Percentiles rank a stretch among this genome's conserved stretches.
phyloP scores from a whole-genome alignment of 2,329 filamentous ascomycete species.

The Penicillium frequentans region DNA sequence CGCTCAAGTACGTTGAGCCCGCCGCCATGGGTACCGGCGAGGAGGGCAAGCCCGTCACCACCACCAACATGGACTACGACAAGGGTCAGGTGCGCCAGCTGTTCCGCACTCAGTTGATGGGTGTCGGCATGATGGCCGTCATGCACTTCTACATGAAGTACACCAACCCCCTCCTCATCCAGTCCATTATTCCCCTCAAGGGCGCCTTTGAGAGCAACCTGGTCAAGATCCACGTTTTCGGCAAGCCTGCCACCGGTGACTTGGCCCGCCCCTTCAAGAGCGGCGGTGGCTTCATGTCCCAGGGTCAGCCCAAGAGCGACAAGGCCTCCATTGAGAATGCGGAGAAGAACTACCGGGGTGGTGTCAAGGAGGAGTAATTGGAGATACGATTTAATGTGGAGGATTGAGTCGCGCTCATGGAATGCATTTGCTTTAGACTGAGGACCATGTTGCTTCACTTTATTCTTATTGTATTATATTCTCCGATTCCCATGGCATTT shows the following conservation, averaged over 20 bases:
- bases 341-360: conserved; percentile 51
- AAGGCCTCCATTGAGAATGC: conserved; percentile 68
- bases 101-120: conserved; percentile 92
- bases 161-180: conserved; percentile 98
- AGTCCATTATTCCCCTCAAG: conserved; percentile 98
- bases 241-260: conserved; percentile 82
- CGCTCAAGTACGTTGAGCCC: conserved; percentile 97
- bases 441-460: neutral
- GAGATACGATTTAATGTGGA: neutral
- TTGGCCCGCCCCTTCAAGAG: conserved; percentile 96
- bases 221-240: conserved; percentile 91
- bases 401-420: neutral
- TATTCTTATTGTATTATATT: conserved; percentile 12
- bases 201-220: conserved; percentile 91
- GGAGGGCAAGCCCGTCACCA: conserved; percentile 94
- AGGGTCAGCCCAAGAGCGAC: conserved; percentile 78
- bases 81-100: conserved; percentile 76
- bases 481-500: neutral
- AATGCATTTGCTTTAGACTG: neutral
- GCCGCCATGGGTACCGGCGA: conserved; percentile 89
- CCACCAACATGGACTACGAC: conserved; percentile 95
- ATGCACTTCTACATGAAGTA: conserved; percentile 99
- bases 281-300: conserved; percentile 74
- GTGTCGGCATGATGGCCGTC: conserved; percentile 94
- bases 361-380: conserved; percentile 51